These are phyloP conservation scores for Apiotrichum sp. DNA, from an alignment of 1,284 basidiomycete species.

Conservation along the genomic window DNA sequence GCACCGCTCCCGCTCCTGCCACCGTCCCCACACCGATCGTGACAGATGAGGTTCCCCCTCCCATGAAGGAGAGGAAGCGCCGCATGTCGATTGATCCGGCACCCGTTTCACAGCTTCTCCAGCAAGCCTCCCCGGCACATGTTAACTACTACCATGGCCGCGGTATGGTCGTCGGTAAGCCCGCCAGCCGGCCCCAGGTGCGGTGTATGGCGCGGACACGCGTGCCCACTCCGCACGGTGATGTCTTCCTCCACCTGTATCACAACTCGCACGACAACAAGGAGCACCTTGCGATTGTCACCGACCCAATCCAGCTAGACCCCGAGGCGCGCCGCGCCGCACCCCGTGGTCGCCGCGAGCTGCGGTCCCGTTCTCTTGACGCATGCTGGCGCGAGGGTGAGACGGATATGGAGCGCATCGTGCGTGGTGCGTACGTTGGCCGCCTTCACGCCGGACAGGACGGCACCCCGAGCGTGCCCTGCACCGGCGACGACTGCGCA, in stretches of 20 bases:
- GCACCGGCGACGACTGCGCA: conserved; percentile 7
- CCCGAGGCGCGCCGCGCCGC: conserved; percentile 43
- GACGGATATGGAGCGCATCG: conserved; percentile 88
- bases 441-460: conserved; percentile 51
- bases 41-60: not conserved
- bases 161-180: conserved; percentile 3
- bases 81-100: conserved; percentile 44
- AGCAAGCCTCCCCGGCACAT: conserved; percentile 27
- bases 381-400: conserved; percentile 78
- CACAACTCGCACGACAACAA: conserved; percentile 73
- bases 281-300: conserved; percentile 95
- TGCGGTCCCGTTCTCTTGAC: conserved; percentile 78
- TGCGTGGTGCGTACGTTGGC: conserved; percentile 89
- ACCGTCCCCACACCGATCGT: not conserved
- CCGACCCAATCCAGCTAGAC: conserved; percentile 74
- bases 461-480: conserved; percentile 27
- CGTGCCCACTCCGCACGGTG: conserved; percentile 92
- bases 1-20: not conserved
- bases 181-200: conserved; percentile 25
- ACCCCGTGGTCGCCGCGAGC: conserved; percentile 47
- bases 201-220: conserved; percentile 90
- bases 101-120: conserved; percentile 35
- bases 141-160: conserved; percentile 17
- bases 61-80: conserved; percentile 21
- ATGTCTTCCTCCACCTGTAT: conserved; percentile 90